These are phyloP conservation scores for Phlegmacium glaucopus DNA, from an alignment of 768 basidiomycete genomes.

Conservation along the genomic window DNA sequence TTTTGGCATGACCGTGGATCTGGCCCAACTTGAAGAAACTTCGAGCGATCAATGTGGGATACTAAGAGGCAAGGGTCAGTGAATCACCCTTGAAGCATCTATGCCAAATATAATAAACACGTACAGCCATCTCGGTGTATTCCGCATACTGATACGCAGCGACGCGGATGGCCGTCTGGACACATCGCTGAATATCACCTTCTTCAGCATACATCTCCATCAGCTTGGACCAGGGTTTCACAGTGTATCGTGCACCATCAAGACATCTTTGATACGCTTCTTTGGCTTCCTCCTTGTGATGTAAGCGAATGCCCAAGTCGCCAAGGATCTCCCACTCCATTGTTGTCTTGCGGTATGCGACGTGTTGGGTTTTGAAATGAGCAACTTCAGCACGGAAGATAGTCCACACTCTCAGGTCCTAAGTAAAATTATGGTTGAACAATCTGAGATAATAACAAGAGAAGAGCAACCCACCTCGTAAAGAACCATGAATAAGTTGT, in stretches of 20 bases:
- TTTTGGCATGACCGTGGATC: conserved; percentile 91
- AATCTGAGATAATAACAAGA: neutral
- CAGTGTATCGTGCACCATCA: conserved; percentile 79
- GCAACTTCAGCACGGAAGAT: conserved; percentile 98
- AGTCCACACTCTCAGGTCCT: conserved; percentile 98
- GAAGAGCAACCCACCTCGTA: conserved; percentile 67
- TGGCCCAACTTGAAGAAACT: conserved; percentile 92
- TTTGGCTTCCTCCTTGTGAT: conserved; percentile 98
- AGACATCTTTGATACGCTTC: conserved; percentile 96
- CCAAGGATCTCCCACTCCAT: conserved; percentile 98
- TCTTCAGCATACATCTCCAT: conserved; percentile 98
- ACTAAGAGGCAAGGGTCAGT: conserved; percentile 40
- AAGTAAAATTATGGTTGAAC: conserved; percentile 3
- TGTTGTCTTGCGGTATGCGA: conserved; percentile 96
- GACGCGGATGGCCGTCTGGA: conserved; percentile 90
- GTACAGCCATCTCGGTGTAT: conserved; percentile 83
- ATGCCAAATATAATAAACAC: conserved; percentile 24
- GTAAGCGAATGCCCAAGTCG: conserved; percentile 87
- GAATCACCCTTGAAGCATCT: conserved; percentile 4
- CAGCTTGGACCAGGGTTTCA: conserved; percentile 91
- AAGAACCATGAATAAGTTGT: conserved; percentile 97
- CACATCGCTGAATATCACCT: conserved; percentile 84
- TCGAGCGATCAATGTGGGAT: conserved; percentile 86
- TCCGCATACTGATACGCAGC: conserved; percentile 91
- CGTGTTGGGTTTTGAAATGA: conserved; percentile 98